Evolutionary conservation across 257 asterid genomes (phyloP), one percentile per base, ranked within the genome.

Genomic region (Rubia yunnanensis): DNA sequence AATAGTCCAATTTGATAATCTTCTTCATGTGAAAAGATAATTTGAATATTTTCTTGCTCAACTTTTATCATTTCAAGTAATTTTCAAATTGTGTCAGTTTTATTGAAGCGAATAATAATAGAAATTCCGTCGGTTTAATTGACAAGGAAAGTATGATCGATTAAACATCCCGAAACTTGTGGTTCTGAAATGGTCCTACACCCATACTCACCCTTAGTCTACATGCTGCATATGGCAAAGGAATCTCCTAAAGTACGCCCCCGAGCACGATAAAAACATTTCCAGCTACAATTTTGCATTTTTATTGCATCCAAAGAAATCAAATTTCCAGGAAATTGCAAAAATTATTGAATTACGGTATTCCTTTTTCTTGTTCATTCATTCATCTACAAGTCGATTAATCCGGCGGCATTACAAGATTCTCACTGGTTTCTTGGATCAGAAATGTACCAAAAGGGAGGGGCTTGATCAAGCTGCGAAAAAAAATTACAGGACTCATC

Each of bases 401-500:
- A 60, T 14, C 11, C 48, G n/a, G n/a, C 31, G 41, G 23, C 61
- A 55, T 18, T 26, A 22, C 36, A 15, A 26, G 56, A 69, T 60
- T 8, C 48, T 56, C 32, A 59, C 52, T 64, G 69, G 65, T 67
- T 66, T 63, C 76, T 75, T 13, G 71, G 70, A 65, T 79, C 78
- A 52, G 73, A 53, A 24, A 50, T 63, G 44, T 70, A 73, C 81
- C 77, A 70, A 63, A 53, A 70, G 53, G 73, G 60, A 44, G 79
- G 81, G 22, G 81, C 66, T 60, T 79, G 79, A 64, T 79, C 81
- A 34, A 64, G 64, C 52, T 44, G 52, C 14, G 79, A 69, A 54
- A 57, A 79, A n/a, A 67, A 54, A 39, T 70, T 79, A 68, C 81
- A 46, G 35, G 79, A 64, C 8, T 73, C 77, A 65, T 70, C 84